Evolutionary conservation across 306 rosid genomes (phyloP).

Genomic region (Casuarina glauca): DNA sequence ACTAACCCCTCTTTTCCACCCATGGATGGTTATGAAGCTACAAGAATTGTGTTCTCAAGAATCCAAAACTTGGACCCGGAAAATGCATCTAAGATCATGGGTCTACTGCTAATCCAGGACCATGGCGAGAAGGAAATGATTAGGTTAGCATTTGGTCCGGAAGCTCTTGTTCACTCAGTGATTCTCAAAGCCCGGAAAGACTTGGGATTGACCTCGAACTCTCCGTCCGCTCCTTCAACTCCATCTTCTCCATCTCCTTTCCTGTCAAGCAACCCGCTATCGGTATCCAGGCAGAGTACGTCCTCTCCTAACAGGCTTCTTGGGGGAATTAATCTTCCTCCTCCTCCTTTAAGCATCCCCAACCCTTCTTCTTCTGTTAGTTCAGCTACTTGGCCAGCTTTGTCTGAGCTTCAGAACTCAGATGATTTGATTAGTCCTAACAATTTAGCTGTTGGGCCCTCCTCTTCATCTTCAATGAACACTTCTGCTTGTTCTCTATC

Average conservation of each 20-base stretch:
- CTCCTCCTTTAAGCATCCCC: conserved; percentile 60
- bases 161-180: conserved; percentile 74
- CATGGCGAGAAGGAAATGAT: conserved; percentile 99
- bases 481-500: conserved; percentile 48
- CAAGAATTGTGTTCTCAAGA: conserved; percentile 81
- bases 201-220: conserved; percentile 62
- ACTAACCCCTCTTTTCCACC: conserved; percentile 25
- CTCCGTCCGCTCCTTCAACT: conserved; percentile 72
- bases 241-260: conserved; percentile 74
- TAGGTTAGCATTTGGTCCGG: conserved; percentile 90
- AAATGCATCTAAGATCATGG: conserved; percentile 98
- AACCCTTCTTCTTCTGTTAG: conserved; percentile 51
- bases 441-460: conserved; percentile 38
- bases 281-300: conserved; percentile 55
- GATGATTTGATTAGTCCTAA: conserved; percentile 65
- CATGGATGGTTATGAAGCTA: conserved; percentile 97
- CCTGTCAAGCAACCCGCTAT: conserved; percentile 40
- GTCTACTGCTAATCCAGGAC: conserved; percentile 85
- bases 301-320: conserved; percentile 46
- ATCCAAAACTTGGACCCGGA: conserved; percentile 95
- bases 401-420: conserved; percentile 63
- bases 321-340: conserved; percentile 35
- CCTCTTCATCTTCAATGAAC: conserved; percentile 40
- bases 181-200: conserved; percentile 79
- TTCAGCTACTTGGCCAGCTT: conserved; percentile 54